Conservation (phyloP, 1,284 basidiomycete genomes). For the Cryptococcus maquisensis region DNA sequence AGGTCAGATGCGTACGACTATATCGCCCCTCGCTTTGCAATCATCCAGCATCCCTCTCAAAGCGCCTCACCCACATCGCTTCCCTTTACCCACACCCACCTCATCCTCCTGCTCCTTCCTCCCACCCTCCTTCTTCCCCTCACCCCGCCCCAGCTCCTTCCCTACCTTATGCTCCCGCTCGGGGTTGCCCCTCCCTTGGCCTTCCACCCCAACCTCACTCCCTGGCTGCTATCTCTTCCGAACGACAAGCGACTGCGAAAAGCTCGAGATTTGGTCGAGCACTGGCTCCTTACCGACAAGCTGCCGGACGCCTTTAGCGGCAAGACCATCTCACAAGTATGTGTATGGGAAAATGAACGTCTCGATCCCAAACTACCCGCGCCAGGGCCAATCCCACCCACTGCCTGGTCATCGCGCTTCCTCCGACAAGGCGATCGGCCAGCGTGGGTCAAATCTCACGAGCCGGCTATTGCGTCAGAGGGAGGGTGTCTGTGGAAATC, state of each 20-base stretch:
- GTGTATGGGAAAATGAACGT: conserved; percentile 48
- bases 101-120: conserved; percentile 39
- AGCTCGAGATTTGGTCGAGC: conserved; percentile 25
- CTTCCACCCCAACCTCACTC: conserved; percentile 45
- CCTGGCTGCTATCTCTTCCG: conserved; percentile 22
- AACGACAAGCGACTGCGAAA: conserved; percentile 16
- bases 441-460: conserved; percentile 38
- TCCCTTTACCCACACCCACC: conserved; percentile 40
- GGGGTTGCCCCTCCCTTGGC: conserved; percentile 37
- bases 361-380: conserved; percentile 36
- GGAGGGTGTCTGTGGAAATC: conserved; percentile 12
- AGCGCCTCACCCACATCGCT: conserved; percentile 32
- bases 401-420: conserved; percentile 29
- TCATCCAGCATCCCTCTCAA: conserved; percentile 17
- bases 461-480: conserved; percentile 15
- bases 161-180: conserved; percentile 42
- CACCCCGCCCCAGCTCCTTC: conserved; percentile 30
- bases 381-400: conserved; percentile 10
- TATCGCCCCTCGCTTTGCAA: conserved; percentile 27
- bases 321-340: conserved; percentile 30
- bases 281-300: conserved; percentile 35
- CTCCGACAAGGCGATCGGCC: conserved; percentile 39
- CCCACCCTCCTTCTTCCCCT: conserved; percentile 44
- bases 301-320: conserved; percentile 36
- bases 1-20: conserved; percentile 43